Evolutionary conservation across 805 yeast species (phyloP).

Genomic region (Lipomyces mesembrius): DNA sequence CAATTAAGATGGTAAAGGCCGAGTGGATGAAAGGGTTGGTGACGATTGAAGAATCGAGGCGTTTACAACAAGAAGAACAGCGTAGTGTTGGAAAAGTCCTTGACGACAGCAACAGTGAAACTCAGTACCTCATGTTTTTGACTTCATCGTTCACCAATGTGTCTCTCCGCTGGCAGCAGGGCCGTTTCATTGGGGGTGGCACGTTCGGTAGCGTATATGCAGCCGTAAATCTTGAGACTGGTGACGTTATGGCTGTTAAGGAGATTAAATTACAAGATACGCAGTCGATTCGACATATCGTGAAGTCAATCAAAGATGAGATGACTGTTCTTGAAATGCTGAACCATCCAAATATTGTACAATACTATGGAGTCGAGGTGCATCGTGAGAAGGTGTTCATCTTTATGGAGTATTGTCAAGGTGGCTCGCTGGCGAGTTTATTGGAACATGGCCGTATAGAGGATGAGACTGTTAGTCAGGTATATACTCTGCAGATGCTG

Average conservation of each 20-base stretch:
- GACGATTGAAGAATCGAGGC: conserved; percentile 63
- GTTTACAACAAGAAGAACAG: conserved; percentile 51
- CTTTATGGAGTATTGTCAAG: conserved; percentile 97
- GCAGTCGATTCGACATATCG: conserved; percentile 79
- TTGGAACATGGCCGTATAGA: conserved; percentile 92
- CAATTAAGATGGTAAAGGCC: conserved; percentile 62
- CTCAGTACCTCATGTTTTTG: conserved; percentile 80
- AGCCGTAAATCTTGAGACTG: conserved; percentile 90
- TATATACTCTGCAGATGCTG: conserved; percentile 86
- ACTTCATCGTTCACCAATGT: conserved; percentile 89
- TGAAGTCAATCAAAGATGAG: conserved; percentile 90
- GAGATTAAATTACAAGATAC: conserved; percentile 90
- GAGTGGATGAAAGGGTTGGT: conserved; percentile 69
- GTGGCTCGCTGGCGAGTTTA: conserved; percentile 86
- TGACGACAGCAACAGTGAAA: conserved; percentile 84
- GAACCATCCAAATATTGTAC: conserved; percentile 95
- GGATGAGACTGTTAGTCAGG: conserved; percentile 90
- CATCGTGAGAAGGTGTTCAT: conserved; percentile 93
- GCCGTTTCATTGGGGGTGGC: conserved; percentile 91
- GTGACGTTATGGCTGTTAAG: conserved; percentile 95
- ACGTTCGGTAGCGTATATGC: conserved; percentile 93
- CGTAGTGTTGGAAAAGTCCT: conserved; percentile 81
- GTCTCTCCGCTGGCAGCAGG: conserved; percentile 97
- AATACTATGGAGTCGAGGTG: conserved; percentile 95
- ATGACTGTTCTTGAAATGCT: conserved; percentile 95